Percentiles rank a stretch among this genome's conserved stretches.
Evolutionary conservation across 2,329 filamentous ascomycete genomes (phyloP).

Genomic region (Diaporthe batatas): DNA sequence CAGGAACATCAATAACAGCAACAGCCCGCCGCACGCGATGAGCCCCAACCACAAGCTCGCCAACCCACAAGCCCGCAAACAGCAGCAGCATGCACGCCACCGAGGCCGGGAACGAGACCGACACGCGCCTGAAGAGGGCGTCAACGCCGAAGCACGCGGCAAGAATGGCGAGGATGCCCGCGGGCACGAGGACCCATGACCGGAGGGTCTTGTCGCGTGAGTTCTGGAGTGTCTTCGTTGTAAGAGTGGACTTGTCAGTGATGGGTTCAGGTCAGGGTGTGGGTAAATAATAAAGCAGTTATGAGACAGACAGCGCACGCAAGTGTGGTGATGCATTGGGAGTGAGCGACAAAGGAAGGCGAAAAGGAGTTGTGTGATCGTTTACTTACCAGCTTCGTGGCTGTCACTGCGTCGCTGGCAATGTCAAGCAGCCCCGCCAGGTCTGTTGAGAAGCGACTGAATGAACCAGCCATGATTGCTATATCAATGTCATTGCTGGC

Average conservation of each 20-base stretch:
- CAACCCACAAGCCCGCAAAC: constrained; percentile 63
- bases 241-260: not conserved
- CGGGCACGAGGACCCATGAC: constrained; percentile 66
- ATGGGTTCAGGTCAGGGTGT: no score
- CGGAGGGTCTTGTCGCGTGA: constrained; percentile 43
- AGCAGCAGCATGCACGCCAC: constrained; percentile 70
- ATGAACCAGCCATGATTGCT: constrained; percentile 15
- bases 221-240: constrained; percentile 36
- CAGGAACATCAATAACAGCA: constrained; percentile 65
- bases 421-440: constrained; percentile 10
- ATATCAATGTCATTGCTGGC: not conserved
- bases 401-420: constrained; percentile 12
- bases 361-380: no score
- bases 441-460: not conserved
- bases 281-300: no score
- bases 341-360: no score
- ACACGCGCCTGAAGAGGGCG: constrained; percentile 58
- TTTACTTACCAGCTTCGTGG: constrained; percentile 30
- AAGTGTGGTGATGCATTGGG: no score
- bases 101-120: constrained; percentile 70
- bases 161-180: constrained; percentile 57
- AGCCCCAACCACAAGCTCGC: constrained; percentile 62
- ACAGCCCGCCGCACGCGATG: constrained; percentile 63
- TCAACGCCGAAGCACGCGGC: constrained; percentile 59
- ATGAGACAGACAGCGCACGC: no score